A percentile compares a stretch with the other conserved stretches of the same genome.
Evolutionary conservation across 495 filamentous ascomycete genomes (phyloP).

Genomic region (Xylaria intraflava): DNA sequence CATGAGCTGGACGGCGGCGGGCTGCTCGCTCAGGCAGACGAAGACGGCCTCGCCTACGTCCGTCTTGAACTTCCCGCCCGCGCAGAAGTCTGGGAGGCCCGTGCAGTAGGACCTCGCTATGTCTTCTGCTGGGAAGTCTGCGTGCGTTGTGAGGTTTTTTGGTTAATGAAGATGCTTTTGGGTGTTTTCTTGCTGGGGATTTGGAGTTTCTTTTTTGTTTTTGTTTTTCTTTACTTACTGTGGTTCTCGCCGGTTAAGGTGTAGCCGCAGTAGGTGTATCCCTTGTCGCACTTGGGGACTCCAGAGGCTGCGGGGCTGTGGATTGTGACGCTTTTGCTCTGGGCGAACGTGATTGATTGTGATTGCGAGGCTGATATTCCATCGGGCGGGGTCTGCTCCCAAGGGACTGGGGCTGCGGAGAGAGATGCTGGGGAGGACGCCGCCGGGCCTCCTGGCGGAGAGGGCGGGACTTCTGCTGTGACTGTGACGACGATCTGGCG

Average conservation of each 20-base stretch:
- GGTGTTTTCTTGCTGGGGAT: not conserved
- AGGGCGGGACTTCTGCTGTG: not conserved
- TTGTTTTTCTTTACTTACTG: no score
- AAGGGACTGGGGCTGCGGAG: conserved; percentile 1
- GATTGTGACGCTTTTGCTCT: not conserved
- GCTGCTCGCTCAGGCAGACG: conserved; percentile 33
- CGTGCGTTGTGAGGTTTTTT: not conserved
- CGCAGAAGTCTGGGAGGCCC: conserved; percentile 30
- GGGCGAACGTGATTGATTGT: no score
- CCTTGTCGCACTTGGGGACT: conserved; percentile 33
- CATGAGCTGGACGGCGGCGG: conserved; percentile 29
- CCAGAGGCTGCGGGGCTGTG: not conserved
- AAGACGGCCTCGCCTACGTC: conserved; percentile 35
- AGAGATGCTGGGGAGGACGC: not conserved
- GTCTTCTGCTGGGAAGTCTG: conserved; percentile 34
- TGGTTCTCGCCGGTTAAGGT: conserved; percentile 34
- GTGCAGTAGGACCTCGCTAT: conserved; percentile 38
- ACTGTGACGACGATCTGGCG: conserved; percentile 8
- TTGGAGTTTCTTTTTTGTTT: no score
- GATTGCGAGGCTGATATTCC: not conserved
- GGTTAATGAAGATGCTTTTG: not conserved
- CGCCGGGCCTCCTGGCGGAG: not conserved
- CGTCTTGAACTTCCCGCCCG: conserved; percentile 33
- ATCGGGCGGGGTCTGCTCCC: not conserved
- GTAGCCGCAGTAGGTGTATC: conserved; percentile 42